A percentile compares a stretch with the other conserved stretches of the same genome.
phyloP scores from a whole-genome alignment of 225 moss, liverwort and hornwort genomes.

The Antitrichia curtipendula region DNA sequence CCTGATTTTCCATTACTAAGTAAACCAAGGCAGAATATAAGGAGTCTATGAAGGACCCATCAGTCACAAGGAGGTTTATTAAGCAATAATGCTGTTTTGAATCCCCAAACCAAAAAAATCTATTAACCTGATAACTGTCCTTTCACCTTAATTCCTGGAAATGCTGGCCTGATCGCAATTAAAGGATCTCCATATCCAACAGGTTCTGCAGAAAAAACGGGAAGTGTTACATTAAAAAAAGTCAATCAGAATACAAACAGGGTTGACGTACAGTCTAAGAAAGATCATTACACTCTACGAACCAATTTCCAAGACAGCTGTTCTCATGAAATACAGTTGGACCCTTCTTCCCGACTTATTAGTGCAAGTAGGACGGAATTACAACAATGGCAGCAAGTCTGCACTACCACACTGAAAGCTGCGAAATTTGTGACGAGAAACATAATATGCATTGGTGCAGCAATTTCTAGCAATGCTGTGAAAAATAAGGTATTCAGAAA shows the following conservation, averaged over 20 bases:
- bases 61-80: neutral
- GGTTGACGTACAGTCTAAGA: neutral
- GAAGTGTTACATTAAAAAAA: neutral
- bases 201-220: constrained; percentile 54
- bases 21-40: neutral
- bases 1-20: neutral
- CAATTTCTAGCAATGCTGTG: neutral
- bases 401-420: neutral
- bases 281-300: neutral
- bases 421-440: neutral
- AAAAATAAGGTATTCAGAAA: neutral
- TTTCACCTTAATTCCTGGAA: constrained; percentile 81
- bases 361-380: neutral
- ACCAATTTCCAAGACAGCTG: neutral
- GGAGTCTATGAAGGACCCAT: neutral
- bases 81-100: neutral
- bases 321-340: neutral
- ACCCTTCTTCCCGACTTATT: neutral
- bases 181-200: constrained; percentile 97
- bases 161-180: constrained; percentile 85
- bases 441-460: neutral
- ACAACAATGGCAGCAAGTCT: neutral
- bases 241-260: neutral
- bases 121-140: constrained; percentile 20
- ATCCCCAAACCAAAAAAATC: neutral